These are phyloP conservation scores for Aspergillus baeticus DNA, from an alignment of 495 filamentous ascomycete species.

Conservation along the genomic window DNA sequence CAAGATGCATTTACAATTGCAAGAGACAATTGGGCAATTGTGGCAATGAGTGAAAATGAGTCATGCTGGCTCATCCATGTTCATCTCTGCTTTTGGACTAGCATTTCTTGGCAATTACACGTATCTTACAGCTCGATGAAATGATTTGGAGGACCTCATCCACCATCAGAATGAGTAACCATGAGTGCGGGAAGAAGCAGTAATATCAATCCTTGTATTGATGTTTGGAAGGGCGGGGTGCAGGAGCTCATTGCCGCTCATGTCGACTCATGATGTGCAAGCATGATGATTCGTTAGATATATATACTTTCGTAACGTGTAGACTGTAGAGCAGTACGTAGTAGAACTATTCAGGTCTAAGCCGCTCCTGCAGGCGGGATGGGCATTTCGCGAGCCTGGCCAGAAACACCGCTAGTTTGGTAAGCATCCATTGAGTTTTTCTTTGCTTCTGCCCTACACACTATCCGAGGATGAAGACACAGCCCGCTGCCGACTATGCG, in stretches of 20 bases:
- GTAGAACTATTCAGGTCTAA: neutral
- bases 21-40: neutral
- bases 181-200: neutral
- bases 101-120: neutral
- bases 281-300: neutral
- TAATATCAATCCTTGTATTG: neutral
- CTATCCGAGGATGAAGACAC: slow-evolving; percentile 14
- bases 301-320: neutral
- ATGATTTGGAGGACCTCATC: neutral
- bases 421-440: neutral
- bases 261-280: slow-evolving; percentile 12
- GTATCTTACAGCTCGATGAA: neutral
- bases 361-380: slow-evolving; percentile 1
- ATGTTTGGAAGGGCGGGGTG: neutral
- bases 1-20: neutral
- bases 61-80: slow-evolving; percentile 7
- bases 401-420: neutral
- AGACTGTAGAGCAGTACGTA: neutral
- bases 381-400: too few species aligned
- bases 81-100: neutral
- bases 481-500: slow-evolving; percentile 18
- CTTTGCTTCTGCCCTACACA: neutral
- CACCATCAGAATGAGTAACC: slow-evolving; percentile 2
- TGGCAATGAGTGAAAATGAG: slow-evolving; percentile 11
- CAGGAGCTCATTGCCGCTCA: neutral